A percentile compares a stretch with the other conserved stretches of the same genome.
phyloP scores from a whole-genome alignment of 1,284 basidiomycete genomes.

The Schizophyllum amplum region DNA sequence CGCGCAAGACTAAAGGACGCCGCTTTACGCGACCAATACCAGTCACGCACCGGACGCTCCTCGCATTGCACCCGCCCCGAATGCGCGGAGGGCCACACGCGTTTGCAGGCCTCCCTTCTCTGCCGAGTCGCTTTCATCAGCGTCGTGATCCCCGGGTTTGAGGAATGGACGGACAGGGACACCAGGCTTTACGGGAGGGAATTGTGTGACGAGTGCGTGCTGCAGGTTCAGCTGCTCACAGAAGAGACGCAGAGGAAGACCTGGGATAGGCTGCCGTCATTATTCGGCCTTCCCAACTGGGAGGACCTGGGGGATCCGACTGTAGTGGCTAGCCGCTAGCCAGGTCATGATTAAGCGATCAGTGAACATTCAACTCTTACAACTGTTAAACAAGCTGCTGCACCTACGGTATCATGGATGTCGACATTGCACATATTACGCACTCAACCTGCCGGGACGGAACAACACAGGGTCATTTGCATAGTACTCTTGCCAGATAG shows the following conservation, averaged over 20 bases:
- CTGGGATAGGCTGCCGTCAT: constrained; percentile 6
- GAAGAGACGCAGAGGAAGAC: not conserved
- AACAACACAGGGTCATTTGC: no score
- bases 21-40: not conserved
- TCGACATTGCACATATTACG: no score
- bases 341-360: no score
- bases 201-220: not conserved
- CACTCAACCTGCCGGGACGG: no score
- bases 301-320: constrained; percentile 3
- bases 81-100: not conserved
- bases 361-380: no score
- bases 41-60: not conserved
- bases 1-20: not conserved
- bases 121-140: not conserved
- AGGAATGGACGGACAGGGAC: not conserved
- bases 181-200: not conserved
- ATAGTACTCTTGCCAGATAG: no score
- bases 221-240: not conserved
- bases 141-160: not conserved
- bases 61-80: not conserved
- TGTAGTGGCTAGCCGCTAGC: no score
- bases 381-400: no score
- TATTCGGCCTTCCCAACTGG: constrained; percentile 8
- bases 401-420: no score
- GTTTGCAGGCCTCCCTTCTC: not conserved